Evolutionary conservation across 805 yeast species (phyloP).

Genomic region (Metschnikowia kofuensis): DNA sequence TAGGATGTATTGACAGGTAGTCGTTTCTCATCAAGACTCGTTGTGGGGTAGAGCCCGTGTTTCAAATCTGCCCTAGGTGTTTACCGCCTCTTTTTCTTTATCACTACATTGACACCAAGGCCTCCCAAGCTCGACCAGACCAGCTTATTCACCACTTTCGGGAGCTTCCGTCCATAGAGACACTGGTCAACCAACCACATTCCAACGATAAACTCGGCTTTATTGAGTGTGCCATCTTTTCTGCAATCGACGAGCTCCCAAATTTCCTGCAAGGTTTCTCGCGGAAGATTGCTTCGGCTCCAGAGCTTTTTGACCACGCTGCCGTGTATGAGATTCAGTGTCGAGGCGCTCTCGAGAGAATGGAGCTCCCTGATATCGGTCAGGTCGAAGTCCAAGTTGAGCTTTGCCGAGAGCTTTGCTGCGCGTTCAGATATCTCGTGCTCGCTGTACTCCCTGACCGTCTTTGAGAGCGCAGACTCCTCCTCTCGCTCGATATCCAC

Average conservation of each 20-base stretch:
- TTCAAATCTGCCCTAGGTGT: too few relatives aligned
- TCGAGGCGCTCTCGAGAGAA: constrained; percentile 24
- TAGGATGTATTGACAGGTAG: too few relatives aligned
- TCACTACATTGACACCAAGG: constrained; percentile 39
- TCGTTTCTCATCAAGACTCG: too few relatives aligned
- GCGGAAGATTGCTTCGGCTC: constrained; percentile 72
- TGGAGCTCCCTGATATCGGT: constrained; percentile 30
- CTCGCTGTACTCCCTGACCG: constrained; percentile 15
- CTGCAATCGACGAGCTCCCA: constrained; percentile 71
- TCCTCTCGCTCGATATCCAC: constrained; percentile 25
- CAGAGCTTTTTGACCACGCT: constrained; percentile 75
- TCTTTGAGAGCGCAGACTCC: constrained; percentile 4
- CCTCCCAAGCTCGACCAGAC: constrained; percentile 79
- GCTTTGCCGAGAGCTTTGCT: constrained; percentile 26
- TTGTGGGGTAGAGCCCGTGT: too few relatives aligned
- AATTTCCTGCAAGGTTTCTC: constrained; percentile 51
- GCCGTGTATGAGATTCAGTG: constrained; percentile 47
- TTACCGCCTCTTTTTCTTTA: constrained; percentile 32
- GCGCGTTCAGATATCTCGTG: constrained; percentile 18
- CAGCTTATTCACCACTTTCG: constrained; percentile 58
- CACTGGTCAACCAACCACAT: constrained; percentile 98
- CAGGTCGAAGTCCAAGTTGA: constrained; percentile 20
- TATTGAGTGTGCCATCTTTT: constrained; percentile 70
- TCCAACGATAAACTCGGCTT: constrained; percentile 88
- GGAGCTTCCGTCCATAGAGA: constrained; percentile 87